phyloP scores from a whole-genome alignment of 768 basidiomycete species.

The Tulasnella sp. region DNA sequence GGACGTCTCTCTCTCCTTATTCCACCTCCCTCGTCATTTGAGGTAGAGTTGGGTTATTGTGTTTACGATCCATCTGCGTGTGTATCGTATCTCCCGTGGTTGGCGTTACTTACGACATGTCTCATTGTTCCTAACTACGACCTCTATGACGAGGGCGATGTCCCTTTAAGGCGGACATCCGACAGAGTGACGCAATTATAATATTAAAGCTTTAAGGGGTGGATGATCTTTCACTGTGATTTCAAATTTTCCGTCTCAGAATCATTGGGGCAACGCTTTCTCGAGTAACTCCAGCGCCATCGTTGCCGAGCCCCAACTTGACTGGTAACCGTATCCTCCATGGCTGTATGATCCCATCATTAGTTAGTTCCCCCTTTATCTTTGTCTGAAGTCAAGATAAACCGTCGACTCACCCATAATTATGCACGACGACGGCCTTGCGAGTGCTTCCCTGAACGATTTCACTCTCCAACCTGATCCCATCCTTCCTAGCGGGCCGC shows the following conservation, averaged over 20 bases:
- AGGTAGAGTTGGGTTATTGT: not conserved
- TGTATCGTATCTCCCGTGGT: not conserved
- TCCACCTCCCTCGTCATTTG: not conserved
- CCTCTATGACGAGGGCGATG: not conserved
- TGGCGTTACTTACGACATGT: not conserved
- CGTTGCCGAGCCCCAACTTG: conserved; percentile 53
- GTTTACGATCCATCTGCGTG: not conserved
- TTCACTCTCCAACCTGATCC: conserved; percentile 45
- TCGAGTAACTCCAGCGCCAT: conserved; percentile 24
- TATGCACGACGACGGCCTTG: conserved; percentile 42
- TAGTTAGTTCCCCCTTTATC: not conserved
- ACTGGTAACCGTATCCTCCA: conserved; percentile 50
- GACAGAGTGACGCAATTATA: too few species aligned
- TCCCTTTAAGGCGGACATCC: not conserved
- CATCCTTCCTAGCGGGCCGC: conserved; percentile 56
- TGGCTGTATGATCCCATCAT: conserved; percentile 31
- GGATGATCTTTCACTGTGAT: too few species aligned
- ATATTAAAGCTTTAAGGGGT: too few species aligned
- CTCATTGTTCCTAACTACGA: not conserved
- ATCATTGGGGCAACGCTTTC: not conserved
- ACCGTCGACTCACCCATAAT: conserved; percentile 44
- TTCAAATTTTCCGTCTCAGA: too few species aligned
- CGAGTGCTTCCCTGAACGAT: conserved; percentile 20
- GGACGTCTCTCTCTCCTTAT: not conserved
- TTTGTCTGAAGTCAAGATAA: not conserved